These are phyloP conservation scores for Phlebiopsis gigantea DNA, from an alignment of 768 basidiomycete genomes.

Conservation along the genomic window DNA sequence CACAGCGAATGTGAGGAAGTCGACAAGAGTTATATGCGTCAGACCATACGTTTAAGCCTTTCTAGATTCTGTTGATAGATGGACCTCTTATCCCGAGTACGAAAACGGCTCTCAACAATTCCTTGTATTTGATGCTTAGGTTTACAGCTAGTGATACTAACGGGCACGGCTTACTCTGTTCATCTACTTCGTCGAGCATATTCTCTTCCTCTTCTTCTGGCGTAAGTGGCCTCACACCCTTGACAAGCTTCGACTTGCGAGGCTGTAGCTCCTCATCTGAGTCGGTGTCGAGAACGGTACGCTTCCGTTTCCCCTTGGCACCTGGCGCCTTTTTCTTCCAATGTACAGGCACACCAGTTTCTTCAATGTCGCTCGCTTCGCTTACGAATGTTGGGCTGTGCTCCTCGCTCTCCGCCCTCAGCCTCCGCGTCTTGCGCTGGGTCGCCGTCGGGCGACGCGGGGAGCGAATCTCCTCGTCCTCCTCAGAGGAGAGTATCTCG, in stretches of 20 bases:
- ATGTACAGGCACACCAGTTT: slow-evolving; percentile 7
- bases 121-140: slow-evolving; percentile 29
- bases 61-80: slow-evolving; percentile 61
- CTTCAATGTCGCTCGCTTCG: slow-evolving; percentile 11
- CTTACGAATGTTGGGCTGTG: neutral
- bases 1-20: slow-evolving; percentile 4
- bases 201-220: slow-evolving; percentile 33
- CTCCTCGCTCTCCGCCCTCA: slow-evolving; percentile 15
- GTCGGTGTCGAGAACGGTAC: slow-evolving; percentile 19
- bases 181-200: slow-evolving; percentile 40
- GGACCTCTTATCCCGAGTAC: slow-evolving; percentile 54
- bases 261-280: slow-evolving; percentile 31
- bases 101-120: slow-evolving; percentile 60
- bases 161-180: slow-evolving; percentile 37
- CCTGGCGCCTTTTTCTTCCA: slow-evolving; percentile 18
- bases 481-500: neutral
- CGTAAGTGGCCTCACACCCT: slow-evolving; percentile 36
- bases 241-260: slow-evolving; percentile 36
- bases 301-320: slow-evolving; percentile 16
- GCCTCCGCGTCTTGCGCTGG: slow-evolving; percentile 13
- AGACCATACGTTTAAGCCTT: slow-evolving; percentile 52
- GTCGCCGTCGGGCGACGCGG: slow-evolving; percentile 17
- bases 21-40: neutral
- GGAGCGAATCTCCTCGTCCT: slow-evolving; percentile 19
- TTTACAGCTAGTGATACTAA: neutral